Evolutionary conservation across 2,329 filamentous ascomycete genomes (phyloP), one percentile per base, ranked within the genome.

Genomic region (Diplodia sapinea): DNA sequence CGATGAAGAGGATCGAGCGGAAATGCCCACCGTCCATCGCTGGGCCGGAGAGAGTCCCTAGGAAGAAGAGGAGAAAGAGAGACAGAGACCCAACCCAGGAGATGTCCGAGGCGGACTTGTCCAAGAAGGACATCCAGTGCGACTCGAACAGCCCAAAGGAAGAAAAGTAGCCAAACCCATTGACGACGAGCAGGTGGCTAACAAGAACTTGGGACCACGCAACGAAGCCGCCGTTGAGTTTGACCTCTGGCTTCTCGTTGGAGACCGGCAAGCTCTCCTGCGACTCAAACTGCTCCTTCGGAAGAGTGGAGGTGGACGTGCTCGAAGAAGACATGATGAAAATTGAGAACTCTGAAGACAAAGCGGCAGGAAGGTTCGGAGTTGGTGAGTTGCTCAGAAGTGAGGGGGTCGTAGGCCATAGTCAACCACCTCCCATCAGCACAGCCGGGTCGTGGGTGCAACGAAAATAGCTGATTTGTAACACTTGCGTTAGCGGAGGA

Each of bases 111-210:
- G 76, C 70, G 4, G 75, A 66, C 12, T 71, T 69, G 4, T 36
- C n/a, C 8, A 71, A 52, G 0, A 79, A 70, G 23, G 65, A 72
- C 3, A 38, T 78, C 69, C 87, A 88, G 73, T 84, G 83, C 2
- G 81, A 80, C 69, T 88, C 85, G 66, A 85, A 88, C 2, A 84
- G 81, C 3, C 85, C 85, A 68, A 86, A 87, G 17, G 83, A 82
- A 51, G 81, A 83, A 72, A 84, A 80, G 68, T 82, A 84, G 3
- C 69, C 79, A 81, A 86, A 70, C 2, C 65, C 57, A 33, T 70
- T 70, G 65, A 70, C 63, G 20, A 69, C 15, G n/a, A 59, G n/a
- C 17, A 70, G 63, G 29, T 69, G 68, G 20, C 57, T 47, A 33
- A 65, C 47, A 6, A 69, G 36, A 2, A 70, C 69, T 33, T 70